Conservation (phyloP, 2,329 filamentous ascomycete species). For the Pseudogymnoascus sp. region DNA sequence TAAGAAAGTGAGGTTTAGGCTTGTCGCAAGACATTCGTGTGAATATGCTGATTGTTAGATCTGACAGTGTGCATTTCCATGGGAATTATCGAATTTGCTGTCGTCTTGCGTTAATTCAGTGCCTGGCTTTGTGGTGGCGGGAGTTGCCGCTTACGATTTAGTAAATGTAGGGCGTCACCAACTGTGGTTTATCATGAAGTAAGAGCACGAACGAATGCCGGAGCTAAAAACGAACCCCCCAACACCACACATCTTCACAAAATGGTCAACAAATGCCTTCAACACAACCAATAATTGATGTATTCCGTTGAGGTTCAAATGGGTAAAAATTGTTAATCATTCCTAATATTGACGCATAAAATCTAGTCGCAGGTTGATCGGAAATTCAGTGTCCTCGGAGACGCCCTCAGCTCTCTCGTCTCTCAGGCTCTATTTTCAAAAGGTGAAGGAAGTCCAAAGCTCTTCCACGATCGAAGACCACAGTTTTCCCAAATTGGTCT, state of each 20-base stretch:
- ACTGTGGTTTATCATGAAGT: constrained; percentile 4
- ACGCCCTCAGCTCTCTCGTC: not conserved
- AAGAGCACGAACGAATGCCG: not conserved
- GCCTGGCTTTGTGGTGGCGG: constrained; percentile 6
- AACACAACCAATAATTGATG: not conserved
- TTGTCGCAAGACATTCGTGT: constrained; percentile 2
- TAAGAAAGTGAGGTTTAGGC: constrained; percentile 1
- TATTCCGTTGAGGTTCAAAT: not conserved
- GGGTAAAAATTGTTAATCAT: not conserved
- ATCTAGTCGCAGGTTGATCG: not conserved
- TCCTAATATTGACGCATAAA: not conserved
- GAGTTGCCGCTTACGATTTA: constrained; percentile 8
- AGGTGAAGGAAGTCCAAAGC: not conserved
- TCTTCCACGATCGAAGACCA: not conserved
- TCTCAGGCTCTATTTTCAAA: not conserved
- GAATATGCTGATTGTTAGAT: not conserved
- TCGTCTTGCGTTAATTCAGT: constrained; percentile 7
- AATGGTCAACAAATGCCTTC: not conserved
- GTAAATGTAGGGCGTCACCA: constrained; percentile 8
- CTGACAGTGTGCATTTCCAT: not conserved
- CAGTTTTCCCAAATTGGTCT: not conserved
- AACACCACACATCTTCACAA: not conserved
- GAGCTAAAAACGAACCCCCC: not conserved
- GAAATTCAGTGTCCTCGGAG: not conserved
- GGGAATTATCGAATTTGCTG: constrained; percentile 2